These are phyloP conservation scores for Apophysomyces elegans DNA, from an alignment of 371 early-diverging fungal species.

Conservation along the genomic window DNA sequence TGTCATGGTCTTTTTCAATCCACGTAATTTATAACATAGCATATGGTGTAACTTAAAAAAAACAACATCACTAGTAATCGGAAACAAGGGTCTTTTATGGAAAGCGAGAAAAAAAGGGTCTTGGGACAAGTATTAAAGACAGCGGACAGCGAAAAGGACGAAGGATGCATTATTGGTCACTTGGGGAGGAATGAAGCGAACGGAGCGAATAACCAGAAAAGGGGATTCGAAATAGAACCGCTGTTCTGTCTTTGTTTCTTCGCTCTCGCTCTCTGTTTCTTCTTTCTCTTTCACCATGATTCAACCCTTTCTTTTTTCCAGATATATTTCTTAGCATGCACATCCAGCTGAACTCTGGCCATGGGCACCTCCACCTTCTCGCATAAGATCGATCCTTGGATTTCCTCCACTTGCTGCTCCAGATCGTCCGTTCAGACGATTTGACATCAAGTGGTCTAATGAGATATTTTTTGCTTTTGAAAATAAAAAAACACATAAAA, in stretches of 20 bases:
- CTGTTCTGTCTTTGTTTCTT: conserved; percentile 1
- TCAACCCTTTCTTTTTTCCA: background rate
- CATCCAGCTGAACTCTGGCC: conserved; percentile 22
- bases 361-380: conserved; percentile 22
- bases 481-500: background rate
- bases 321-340: conserved; percentile 20
- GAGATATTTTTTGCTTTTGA: conserved; percentile 25
- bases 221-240: conserved; percentile 9
- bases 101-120: background rate
- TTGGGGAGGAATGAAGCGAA: background rate
- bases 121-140: conserved; percentile 3
- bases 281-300: background rate
- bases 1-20: background rate
- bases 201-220: background rate
- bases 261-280: background rate
- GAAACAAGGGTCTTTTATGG: conserved; percentile 1
- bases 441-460: conserved; percentile 24
- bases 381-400: conserved; percentile 27
- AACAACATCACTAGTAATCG: background rate
- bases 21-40: background rate
- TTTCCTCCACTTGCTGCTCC: conserved; percentile 15
- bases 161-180: conserved; percentile 4
- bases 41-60: background rate
- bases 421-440: conserved; percentile 12
- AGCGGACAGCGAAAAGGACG: background rate